phyloP scores from a whole-genome alignment of 805 yeast genomes.

The Kodamaea kaohsiungensis region DNA sequence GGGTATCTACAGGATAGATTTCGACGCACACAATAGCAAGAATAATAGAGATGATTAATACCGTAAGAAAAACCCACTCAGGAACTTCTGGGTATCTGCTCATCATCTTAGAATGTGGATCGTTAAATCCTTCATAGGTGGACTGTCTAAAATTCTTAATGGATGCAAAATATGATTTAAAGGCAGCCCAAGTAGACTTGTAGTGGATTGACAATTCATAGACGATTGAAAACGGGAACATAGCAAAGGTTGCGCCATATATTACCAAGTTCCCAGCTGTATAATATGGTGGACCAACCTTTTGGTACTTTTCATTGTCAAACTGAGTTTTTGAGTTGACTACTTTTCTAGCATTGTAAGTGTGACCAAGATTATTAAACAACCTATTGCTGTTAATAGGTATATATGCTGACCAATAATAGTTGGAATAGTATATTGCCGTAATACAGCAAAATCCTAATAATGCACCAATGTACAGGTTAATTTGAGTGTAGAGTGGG shows the following conservation, averaged over 20 bases:
- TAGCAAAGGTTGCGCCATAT: conserved; percentile 26
- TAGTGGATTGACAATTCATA: conserved; percentile 20
- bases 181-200: conserved; percentile 14
- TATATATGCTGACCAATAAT: conserved; percentile 29
- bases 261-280: conserved; percentile 22
- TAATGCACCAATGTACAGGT: conserved; percentile 24
- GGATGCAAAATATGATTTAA: conserved; percentile 14
- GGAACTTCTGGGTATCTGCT: conserved; percentile 35
- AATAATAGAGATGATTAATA: conserved; percentile 30
- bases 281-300: conserved; percentile 24
- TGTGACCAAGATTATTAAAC: conserved; percentile 26
- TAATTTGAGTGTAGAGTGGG: conserved; percentile 28
- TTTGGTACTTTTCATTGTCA: conserved; percentile 19
- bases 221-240: conserved; percentile 26
- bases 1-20: conserved; percentile 34
- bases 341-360: conserved; percentile 18
- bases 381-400: conserved; percentile 25
- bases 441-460: conserved; percentile 25
- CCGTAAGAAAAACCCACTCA: conserved; percentile 28
- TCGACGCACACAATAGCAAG: conserved; percentile 34
- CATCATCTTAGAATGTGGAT: conserved; percentile 36
- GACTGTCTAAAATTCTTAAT: conserved; percentile 23
- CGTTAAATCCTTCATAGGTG: conserved; percentile 32
- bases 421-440: conserved; percentile 30
- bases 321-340: conserved; percentile 9